Base-by-base conservation (phyloP, 1,284 basidiomycete species). In the Paramarasmius palmivorus region DNA sequence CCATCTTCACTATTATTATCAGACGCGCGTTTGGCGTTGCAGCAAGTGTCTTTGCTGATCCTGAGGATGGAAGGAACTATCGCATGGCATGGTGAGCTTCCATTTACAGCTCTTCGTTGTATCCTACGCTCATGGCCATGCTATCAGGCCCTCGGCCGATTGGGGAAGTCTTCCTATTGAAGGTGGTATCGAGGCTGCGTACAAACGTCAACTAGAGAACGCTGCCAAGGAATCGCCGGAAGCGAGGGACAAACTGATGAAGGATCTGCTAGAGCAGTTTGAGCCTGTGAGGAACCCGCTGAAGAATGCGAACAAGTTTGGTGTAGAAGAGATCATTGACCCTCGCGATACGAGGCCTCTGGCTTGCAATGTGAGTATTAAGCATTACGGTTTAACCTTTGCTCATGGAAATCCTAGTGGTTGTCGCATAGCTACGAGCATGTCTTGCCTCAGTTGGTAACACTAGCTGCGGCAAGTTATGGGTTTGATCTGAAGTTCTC, bases 81-180 rank as follows among this genome's bases (percentile, higher is more conserved):
- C 69, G 74, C 6, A 69, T 75, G n/a, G 69, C 74, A 15, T 76
- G 74, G 74, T 76, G 10, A 26, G 69, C 59, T 20, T 20, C 14
- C 39, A 22, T 40, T 23, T 36, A 7, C 7, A 22, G 32, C 32
- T 22, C 29, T 45, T 34, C 39, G 39, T 20, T 23, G 8, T 39
- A 2, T 22, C 35, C 34, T 45, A 32, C 20, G 39, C 15, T 35
- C 15, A 15, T 41, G 22, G n/a, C 23, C 34, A 32, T 40, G 10
- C 45, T 19, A 14, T 19, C 36, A 76, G 73, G 74, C 73, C 73
- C 22, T 76, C 74, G 1, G 74, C 69, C 1, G 74, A 76, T 53
- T 75, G 73, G 74, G 74, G 73, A 20, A 73, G 70, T 53, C 65
- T 76, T 25, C 74, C 74, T 1, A 61, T 75, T 14, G 73, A 75